Conservation (phyloP, 1,284 basidiomycete species). For the Naganishia liquefaciens region DNA sequence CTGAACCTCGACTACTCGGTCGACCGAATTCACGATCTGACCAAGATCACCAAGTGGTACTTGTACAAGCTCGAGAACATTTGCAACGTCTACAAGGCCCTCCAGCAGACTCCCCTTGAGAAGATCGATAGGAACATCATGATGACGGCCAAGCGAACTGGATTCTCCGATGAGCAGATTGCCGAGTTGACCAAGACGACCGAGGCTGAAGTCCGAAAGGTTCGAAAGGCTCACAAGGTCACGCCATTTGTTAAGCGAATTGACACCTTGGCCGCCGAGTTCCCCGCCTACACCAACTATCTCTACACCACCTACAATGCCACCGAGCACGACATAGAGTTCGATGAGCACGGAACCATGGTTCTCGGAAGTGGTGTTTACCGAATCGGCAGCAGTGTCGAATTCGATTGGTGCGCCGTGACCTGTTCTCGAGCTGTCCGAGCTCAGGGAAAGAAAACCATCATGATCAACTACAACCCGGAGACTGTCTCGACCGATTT, state of each 20-base stretch:
- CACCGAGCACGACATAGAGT: constrained; percentile 90
- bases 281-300: constrained; percentile 98
- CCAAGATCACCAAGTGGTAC: constrained; percentile 99
- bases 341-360: constrained; percentile 97
- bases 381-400: constrained; percentile 95
- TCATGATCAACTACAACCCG: constrained; percentile 99
- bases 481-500: constrained; percentile 99
- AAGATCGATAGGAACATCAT: constrained; percentile 66
- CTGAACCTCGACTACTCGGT: constrained; percentile 89
- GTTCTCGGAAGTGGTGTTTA: constrained; percentile 99
- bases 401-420: constrained; percentile 99
- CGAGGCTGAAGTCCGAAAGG: constrained; percentile 73
- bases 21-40: constrained; percentile 85
- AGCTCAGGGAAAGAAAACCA: constrained; percentile 87
- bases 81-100: constrained; percentile 73
- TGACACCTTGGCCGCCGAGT: constrained; percentile 98
- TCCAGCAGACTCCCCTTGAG: constrained; percentile 71
- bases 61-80: constrained; percentile 98
- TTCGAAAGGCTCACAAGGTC: constrained; percentile 81
- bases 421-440: constrained; percentile 91
- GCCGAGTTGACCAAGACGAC: constrained; percentile 69
- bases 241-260: constrained; percentile 99
- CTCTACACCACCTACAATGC: constrained; percentile 99
- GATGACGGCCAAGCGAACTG: constrained; percentile 81
- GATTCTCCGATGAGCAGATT: constrained; percentile 93